These are phyloP conservation scores for Arthrobotrys pseudoclavata DNA, from an alignment of 2,329 filamentous ascomycete genomes.

Conservation along the genomic window DNA sequence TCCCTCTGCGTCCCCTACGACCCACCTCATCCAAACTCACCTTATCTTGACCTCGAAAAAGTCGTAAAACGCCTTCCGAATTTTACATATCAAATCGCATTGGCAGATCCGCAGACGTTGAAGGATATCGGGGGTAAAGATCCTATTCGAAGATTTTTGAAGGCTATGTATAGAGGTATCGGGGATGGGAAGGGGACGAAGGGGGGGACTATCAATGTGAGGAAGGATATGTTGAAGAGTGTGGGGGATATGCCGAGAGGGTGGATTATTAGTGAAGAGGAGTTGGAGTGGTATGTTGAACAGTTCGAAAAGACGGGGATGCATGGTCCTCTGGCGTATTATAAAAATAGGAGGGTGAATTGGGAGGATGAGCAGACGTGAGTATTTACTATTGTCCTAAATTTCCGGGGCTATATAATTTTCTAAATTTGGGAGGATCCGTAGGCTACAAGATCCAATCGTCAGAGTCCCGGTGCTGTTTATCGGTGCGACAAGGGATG, in stretches of 20 bases:
- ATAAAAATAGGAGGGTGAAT: constrained; percentile 80
- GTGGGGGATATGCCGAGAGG: constrained; percentile 73
- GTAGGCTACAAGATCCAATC: constrained; percentile 63
- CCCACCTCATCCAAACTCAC: constrained; percentile 68
- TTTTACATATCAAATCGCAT: constrained; percentile 80
- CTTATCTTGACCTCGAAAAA: constrained; percentile 70
- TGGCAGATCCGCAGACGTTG: constrained; percentile 78
- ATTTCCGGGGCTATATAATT: neutral
- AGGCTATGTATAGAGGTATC: constrained; percentile 77
- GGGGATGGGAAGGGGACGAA: constrained; percentile 71
- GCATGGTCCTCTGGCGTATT: constrained; percentile 88
- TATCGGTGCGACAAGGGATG: constrained; percentile 79
- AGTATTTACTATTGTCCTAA: constrained; percentile 55
- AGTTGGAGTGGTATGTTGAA: constrained; percentile 81
- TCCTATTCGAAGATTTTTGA: constrained; percentile 78
- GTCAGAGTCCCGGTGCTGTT: constrained; percentile 79
- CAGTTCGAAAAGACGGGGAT: constrained; percentile 81
- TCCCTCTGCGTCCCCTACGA: constrained; percentile 82
- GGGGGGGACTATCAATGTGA: constrained; percentile 73
- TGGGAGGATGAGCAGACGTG: constrained; percentile 78
- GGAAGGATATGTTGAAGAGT: constrained; percentile 75
- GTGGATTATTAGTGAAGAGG: constrained; percentile 74
- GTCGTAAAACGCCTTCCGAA: constrained; percentile 60
- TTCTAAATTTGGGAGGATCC: neutral
- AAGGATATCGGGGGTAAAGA: constrained; percentile 71